Evolutionary conservation across 768 basidiomycete genomes (phyloP).

Genomic region (Suillus weaverae): DNA sequence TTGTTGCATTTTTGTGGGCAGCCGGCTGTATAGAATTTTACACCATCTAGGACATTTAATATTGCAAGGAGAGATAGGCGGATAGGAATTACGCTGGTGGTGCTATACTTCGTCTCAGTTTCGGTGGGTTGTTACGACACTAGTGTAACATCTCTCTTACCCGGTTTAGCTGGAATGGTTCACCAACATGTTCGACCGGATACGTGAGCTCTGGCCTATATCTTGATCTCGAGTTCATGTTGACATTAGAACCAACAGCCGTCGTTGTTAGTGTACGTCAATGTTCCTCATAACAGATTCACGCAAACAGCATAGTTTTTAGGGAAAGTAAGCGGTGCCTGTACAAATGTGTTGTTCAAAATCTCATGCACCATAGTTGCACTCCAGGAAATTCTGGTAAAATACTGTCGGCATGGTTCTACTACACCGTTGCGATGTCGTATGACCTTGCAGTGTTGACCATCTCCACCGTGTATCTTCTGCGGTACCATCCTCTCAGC

Average conservation of each 20-base stretch:
- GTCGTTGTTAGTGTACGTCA: conserved; percentile 21
- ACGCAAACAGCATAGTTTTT: conserved; percentile 1
- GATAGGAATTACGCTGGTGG: conserved; percentile 41
- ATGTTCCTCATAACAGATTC: neutral
- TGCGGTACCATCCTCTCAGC: conserved; percentile 41
- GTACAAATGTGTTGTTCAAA: neutral
- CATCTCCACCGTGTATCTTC: conserved; percentile 52
- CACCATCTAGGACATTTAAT: conserved; percentile 53
- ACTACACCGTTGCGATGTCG: conserved; percentile 56
- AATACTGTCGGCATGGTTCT: conserved; percentile 50
- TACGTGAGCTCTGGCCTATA: conserved; percentile 39
- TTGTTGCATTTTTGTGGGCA: neutral
- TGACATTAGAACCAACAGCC: conserved; percentile 21
- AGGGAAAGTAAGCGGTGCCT: conserved; percentile 37
- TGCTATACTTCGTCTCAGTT: conserved; percentile 41
- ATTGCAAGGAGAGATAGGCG: conserved; percentile 47
- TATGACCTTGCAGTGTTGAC: conserved; percentile 55
- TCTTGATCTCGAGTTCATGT: neutral
- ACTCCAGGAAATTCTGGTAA: conserved; percentile 34
- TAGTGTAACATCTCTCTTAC: neutral
- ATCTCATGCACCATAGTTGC: conserved; percentile 41
- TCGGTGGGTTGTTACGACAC: conserved; percentile 36
- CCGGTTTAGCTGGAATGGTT: conserved; percentile 54
- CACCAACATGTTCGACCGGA: conserved; percentile 50
- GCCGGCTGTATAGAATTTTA: neutral